Conservation (phyloP, 2,329 filamentous ascomycete genomes). For the Sporothrix schenckii region DNA sequence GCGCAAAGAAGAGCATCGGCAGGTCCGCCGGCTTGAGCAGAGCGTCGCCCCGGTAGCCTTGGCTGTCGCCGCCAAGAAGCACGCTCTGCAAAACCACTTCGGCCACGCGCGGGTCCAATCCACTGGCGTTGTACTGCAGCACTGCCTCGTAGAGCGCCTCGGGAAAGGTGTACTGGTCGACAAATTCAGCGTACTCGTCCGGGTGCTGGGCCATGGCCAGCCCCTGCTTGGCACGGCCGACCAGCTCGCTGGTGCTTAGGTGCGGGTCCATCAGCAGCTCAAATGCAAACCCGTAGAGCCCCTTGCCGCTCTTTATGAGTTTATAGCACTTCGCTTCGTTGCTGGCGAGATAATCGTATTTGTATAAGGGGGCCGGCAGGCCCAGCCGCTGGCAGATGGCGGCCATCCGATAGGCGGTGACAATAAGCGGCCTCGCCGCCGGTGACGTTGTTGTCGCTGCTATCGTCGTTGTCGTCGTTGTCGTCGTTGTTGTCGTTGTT, state of each 20-base stretch:
- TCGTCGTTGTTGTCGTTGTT: neutral
- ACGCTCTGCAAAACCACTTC: constrained; percentile 39
- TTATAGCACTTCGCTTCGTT: neutral
- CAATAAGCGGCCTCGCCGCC: neutral
- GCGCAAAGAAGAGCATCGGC: constrained; percentile 48
- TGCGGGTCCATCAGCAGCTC: constrained; percentile 41
- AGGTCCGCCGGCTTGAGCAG: neutral
- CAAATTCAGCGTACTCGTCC: constrained; percentile 40
- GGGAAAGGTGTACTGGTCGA: constrained; percentile 36
- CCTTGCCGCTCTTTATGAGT: constrained; percentile 31
- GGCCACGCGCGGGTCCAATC: constrained; percentile 41
- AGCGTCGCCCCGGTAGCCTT: neutral
- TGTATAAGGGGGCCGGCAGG: constrained; percentile 31
- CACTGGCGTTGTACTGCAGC: neutral
- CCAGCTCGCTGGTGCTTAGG: constrained; percentile 37
- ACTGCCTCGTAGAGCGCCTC: neutral
- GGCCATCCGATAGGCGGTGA: constrained; percentile 5
- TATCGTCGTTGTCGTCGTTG: no score
- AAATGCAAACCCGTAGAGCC: constrained; percentile 41
- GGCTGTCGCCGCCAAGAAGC: neutral
- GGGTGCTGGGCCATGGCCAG: constrained; percentile 31
- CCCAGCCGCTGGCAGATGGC: constrained; percentile 39
- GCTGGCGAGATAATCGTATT: neutral
- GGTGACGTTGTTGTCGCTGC: no score
- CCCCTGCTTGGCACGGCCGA: constrained; percentile 37